Percentiles rank a stretch among this genome's conserved stretches.
phyloP scores from a whole-genome alignment of 352 stramenopile genomes.

The Globisporangium yorkense region DNA sequence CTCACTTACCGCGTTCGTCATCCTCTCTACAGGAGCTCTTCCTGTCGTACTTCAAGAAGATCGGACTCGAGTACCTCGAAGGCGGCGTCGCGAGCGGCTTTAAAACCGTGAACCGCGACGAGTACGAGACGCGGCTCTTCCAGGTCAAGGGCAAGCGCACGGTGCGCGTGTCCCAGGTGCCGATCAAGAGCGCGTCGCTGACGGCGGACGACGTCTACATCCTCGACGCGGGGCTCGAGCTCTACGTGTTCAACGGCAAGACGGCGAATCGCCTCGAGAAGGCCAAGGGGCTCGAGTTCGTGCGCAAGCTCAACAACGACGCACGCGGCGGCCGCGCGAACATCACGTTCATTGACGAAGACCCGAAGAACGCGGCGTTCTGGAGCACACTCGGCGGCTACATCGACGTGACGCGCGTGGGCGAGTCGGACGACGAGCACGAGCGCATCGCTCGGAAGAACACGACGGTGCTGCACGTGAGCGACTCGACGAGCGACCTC shows the following conservation, averaged over 20 bases:
- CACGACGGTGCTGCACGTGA: constrained; percentile 75
- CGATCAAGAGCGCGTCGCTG: constrained; percentile 72
- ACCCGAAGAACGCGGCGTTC: constrained; percentile 88
- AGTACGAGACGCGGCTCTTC: constrained; percentile 83
- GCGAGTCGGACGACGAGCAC: constrained; percentile 53
- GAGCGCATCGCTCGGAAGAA: constrained; percentile 56
- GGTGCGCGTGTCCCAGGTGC: constrained; percentile 84
- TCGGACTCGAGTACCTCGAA: constrained; percentile 86
- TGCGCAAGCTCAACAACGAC: constrained; percentile 85
- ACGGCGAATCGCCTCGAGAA: constrained; percentile 87
- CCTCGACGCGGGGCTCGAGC: constrained; percentile 87
- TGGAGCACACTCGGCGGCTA: constrained; percentile 90
- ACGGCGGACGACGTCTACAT: constrained; percentile 94
- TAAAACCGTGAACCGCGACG: constrained; percentile 84
- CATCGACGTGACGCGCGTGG: constrained; percentile 53
- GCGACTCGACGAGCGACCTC: constrained; percentile 53
- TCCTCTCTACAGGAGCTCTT: constrained; percentile 70
- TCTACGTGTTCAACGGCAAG: constrained; percentile 86
- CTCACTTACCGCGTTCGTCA: neutral
- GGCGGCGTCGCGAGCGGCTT: constrained; percentile 94
- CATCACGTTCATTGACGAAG: constrained; percentile 87
- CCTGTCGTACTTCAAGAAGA: constrained; percentile 92
- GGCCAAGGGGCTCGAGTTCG: constrained; percentile 86
- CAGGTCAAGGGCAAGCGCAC: constrained; percentile 90
- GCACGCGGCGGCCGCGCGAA: constrained; percentile 71